Conservation (phyloP, 768 basidiomycete genomes). For the Antrodiella citrinella region DNA sequence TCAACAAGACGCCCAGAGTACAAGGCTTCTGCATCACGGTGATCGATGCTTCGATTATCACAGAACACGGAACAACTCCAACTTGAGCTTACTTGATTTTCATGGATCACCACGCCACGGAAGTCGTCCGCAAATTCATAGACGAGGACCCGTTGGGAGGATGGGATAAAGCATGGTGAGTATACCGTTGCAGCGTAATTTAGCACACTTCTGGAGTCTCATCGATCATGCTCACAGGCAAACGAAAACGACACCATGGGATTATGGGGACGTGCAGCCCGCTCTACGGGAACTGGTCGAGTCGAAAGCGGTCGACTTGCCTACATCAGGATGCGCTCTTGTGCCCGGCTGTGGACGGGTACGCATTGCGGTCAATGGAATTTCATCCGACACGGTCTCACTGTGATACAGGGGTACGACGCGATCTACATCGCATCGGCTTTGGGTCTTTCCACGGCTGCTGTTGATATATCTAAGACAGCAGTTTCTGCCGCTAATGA, state of each 20-base stretch:
- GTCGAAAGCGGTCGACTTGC: conserved; percentile 35
- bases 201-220: too few species aligned
- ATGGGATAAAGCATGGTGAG: conserved; percentile 15
- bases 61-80: too few species aligned
- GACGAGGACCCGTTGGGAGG: conserved; percentile 4
- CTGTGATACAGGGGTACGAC: conserved; percentile 47
- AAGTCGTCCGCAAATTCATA: conserved; percentile 4
- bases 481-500: conserved; percentile 41
- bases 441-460: conserved; percentile 40
- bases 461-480: conserved; percentile 48
- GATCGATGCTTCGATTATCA: too few species aligned
- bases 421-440: conserved; percentile 42
- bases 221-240: conserved; percentile 26
- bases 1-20: too few species aligned
- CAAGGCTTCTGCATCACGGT: too few species aligned
- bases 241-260: conserved; percentile 54
- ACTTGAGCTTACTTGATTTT: too few species aligned
- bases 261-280: conserved; percentile 45
- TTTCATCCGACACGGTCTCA: neutral
- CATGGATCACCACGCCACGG: too few species aligned
- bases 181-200: too few species aligned
- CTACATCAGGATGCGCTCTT: conserved; percentile 34
- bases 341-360: conserved; percentile 54
- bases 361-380: conserved; percentile 1
- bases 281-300: conserved; percentile 45